A percentile compares a stretch with the other conserved stretches of the same genome.
phyloP scores from a whole-genome alignment of 1,284 basidiomycete species.

The Cutaneotrichosporon daszewskae region DNA sequence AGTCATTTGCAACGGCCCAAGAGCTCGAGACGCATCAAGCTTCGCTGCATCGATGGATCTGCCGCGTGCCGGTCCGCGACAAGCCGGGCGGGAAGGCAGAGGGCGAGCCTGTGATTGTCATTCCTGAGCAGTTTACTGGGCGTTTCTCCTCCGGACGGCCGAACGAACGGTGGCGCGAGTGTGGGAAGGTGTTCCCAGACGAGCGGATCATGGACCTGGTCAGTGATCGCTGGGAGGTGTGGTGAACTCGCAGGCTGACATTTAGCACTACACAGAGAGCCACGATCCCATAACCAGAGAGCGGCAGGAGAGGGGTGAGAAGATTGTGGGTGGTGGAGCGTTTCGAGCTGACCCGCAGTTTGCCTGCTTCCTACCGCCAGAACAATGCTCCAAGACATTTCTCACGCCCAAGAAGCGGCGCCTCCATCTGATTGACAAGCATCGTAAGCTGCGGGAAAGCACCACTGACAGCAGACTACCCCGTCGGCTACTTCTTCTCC shows the following conservation, averaged over 20 bases:
- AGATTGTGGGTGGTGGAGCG: constrained; percentile 59
- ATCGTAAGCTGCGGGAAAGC: constrained; percentile 47
- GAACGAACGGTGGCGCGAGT: constrained; percentile 43
- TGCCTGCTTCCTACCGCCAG: constrained; percentile 61
- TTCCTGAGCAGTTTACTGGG: constrained; percentile 28
- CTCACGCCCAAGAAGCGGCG: constrained; percentile 68
- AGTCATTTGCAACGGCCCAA: constrained; percentile 56
- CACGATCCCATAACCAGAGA: constrained; percentile 74
- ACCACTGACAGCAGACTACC: constrained; percentile 52
- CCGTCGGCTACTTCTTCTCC: constrained; percentile 79
- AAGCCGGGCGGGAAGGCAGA: constrained; percentile 17
- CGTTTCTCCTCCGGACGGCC: constrained; percentile 1
- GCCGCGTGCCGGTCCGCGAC: constrained; percentile 48
- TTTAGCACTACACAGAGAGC: constrained; percentile 76
- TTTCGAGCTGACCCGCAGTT: constrained; percentile 55
- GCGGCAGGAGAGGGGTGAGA: constrained; percentile 73
- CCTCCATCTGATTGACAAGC: constrained; percentile 71
- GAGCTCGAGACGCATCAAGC: constrained; percentile 76
- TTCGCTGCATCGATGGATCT: constrained; percentile 75
- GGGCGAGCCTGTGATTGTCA: constrained; percentile 31
- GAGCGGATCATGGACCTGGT: constrained; percentile 68
- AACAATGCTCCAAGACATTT: constrained; percentile 61
- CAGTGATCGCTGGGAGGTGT: constrained; percentile 39
- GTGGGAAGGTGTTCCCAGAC: constrained; percentile 80
- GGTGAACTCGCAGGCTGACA: constrained; percentile 8